Evolutionary conservation across 1,284 basidiomycete genomes (phyloP).

Genomic region (Coriolopsis trogii): DNA sequence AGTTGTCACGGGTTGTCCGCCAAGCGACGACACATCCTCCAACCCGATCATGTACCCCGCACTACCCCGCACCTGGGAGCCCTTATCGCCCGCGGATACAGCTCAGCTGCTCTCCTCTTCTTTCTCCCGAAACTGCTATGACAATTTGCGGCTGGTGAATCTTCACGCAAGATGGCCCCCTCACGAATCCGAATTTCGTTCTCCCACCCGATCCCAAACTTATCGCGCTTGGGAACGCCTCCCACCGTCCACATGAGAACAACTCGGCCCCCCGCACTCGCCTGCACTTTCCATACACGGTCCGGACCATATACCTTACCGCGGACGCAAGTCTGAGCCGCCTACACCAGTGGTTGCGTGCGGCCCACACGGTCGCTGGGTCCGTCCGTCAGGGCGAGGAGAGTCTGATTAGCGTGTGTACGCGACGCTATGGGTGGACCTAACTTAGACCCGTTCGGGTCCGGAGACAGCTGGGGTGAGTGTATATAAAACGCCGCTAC

Average conservation of each 20-base stretch:
- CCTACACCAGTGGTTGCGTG: not conserved
- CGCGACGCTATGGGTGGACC: conserved; percentile 1
- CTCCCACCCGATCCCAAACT: not conserved
- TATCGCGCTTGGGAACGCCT: not conserved
- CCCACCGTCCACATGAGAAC: conserved; percentile 8
- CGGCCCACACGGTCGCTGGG: not conserved
- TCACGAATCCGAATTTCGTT: not conserved
- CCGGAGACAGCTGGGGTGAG: too few relatives aligned
- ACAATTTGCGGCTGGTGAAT: too few relatives aligned
- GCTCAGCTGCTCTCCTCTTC: not conserved
- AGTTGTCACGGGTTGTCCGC: conserved; percentile 1
- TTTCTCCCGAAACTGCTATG: not conserved
- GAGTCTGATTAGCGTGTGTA: conserved; percentile 1
- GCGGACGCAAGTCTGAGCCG: not conserved
- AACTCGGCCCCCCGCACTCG: too few relatives aligned
- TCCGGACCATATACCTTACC: conserved; percentile 9
- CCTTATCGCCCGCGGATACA: not conserved
- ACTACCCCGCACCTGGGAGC: not conserved
- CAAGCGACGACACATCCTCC: not conserved
- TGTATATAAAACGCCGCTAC: too few relatives aligned
- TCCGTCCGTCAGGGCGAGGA: not conserved
- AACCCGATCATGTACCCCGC: too few relatives aligned
- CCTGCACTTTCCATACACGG: not conserved
- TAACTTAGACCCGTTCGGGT: not conserved
- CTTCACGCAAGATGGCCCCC: not conserved